Base-by-base conservation (phyloP, 176 grass and related monocot genomes). In the Aegilops umbellulata region DNA sequence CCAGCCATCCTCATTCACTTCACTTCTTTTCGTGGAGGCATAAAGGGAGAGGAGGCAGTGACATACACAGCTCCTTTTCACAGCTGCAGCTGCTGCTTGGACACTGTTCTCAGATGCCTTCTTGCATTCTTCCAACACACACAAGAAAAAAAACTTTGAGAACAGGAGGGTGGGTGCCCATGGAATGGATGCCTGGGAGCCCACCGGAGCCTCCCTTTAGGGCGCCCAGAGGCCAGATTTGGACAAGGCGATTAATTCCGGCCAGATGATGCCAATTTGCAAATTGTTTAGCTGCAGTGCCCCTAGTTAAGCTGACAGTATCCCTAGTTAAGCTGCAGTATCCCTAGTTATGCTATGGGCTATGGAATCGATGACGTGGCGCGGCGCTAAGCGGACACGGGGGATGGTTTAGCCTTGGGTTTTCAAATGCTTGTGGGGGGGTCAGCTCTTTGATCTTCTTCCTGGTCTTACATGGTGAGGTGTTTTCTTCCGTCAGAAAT, bases 71-170 rank as follows among this genome's bases (percentile, higher is more conserved):
- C 49, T 77, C 85, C 89, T 91, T 91, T 91, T 84, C 89, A 81
- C 69, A 88, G 49, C 47, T 80, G 84, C 77, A 87, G 81, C 76
- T 31, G 39, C 71, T 30, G 72, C 24, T 15, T 53, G 5, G 5
- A 7, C 49, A 80, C 89, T 90, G 85, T 84, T 84, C 76, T 39
- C 85, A 69, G 85, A 91, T 87, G 81, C 80, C 85, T 76, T 84
- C 61, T 82, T 60, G 84, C 79, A 62, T 82, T 82, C 51, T 86
- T 89, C 32, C 80, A 76, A 66, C 51, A 20, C 51, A 55, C 46
- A 49, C 42, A 13, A 13, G 14, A 5, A 13, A 53, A 53, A 53
- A 53, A 17, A 19, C 49, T 0, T 77, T 39, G 51, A 73, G 13
- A 44, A 82, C 64, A 77, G 39, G 38, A 32, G 65, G 5, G n/a